Conservation (phyloP, 2,329 filamentous ascomycete genomes). For the Chaetomiaceae sp. region DNA sequence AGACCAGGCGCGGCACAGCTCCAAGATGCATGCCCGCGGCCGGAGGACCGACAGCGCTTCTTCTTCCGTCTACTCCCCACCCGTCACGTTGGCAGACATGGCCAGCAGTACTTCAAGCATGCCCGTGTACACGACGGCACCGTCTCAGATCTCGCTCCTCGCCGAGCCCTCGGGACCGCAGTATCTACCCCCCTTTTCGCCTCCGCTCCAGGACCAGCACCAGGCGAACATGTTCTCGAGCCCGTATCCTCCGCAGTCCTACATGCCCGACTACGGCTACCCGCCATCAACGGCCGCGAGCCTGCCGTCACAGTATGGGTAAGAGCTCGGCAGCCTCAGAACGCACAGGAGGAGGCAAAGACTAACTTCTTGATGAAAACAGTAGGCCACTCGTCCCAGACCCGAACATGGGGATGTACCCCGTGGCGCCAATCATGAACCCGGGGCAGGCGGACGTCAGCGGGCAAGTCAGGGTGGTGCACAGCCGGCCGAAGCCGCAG, state of each 20-base stretch:
- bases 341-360: not conserved
- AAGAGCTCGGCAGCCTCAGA: slow-evolving; percentile 15
- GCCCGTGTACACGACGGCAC: slow-evolving; percentile 48
- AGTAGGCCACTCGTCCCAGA: slow-evolving; percentile 23
- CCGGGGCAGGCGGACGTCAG: slow-evolving; percentile 24
- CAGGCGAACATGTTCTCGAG: slow-evolving; percentile 28
- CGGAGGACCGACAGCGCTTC: slow-evolving; percentile 44
- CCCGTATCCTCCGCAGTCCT: slow-evolving; percentile 33
- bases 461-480: slow-evolving; percentile 61
- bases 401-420: slow-evolving; percentile 30
- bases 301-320: slow-evolving; percentile 32
- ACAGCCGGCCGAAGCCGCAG: slow-evolving; percentile 82
- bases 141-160: slow-evolving; percentile 47
- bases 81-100: slow-evolving; percentile 40
- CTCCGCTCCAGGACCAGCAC: slow-evolving; percentile 41
- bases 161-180: slow-evolving; percentile 43
- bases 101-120: slow-evolving; percentile 37
- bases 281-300: slow-evolving; percentile 26
- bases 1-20: slow-evolving; percentile 54
- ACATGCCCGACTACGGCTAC: slow-evolving; percentile 32
- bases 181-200: slow-evolving; percentile 48
- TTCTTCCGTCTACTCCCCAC: slow-evolving; percentile 37
- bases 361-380: slow-evolving; percentile 8
- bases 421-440: slow-evolving; percentile 27
- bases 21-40: slow-evolving; percentile 48